Evolutionary conservation across 495 filamentous ascomycete species (phyloP).

Genomic region (Talaromyces adpressus): DNA sequence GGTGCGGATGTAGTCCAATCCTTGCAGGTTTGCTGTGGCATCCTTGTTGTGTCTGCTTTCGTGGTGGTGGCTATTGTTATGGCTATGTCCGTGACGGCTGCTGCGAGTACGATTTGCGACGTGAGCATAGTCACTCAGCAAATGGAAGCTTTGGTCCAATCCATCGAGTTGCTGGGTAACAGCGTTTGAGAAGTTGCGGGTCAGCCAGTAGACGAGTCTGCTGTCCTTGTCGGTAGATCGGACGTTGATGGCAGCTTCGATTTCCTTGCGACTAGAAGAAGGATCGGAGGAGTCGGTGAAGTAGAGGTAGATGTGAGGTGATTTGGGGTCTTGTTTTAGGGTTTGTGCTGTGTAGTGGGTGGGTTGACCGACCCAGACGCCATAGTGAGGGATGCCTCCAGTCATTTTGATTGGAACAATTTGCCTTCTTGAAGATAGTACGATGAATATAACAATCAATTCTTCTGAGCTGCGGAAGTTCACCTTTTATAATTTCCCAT

Average conservation of each 20-base stretch:
- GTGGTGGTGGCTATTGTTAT: constrained; percentile 1
- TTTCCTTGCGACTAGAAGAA: constrained; percentile 12
- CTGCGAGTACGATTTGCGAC: background rate
- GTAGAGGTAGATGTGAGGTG: constrained; percentile 22
- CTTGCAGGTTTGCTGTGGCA: constrained; percentile 15
- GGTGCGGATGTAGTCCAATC: constrained; percentile 21
- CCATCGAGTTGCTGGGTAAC: constrained; percentile 16
- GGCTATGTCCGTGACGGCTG: background rate
- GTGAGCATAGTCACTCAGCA: constrained; percentile 4
- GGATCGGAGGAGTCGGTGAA: constrained; percentile 16
- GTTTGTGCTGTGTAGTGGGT: constrained; percentile 19
- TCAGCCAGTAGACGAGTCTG: constrained; percentile 22
- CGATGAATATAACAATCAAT: too few relatives aligned
- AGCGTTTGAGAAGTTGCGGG: constrained; percentile 17
- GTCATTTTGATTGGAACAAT: too few relatives aligned
- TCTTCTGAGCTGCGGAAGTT: too few relatives aligned
- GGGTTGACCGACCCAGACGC: constrained; percentile 22
- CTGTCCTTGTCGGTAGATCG: constrained; percentile 18
- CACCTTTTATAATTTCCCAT: background rate
- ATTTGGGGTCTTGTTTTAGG: constrained; percentile 18
- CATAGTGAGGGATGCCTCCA: constrained; percentile 18
- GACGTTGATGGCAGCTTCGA: constrained; percentile 23
- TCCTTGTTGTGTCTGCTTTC: background rate
- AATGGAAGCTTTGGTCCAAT: constrained; percentile 19
- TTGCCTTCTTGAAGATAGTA: too few relatives aligned